phyloP scores from a whole-genome alignment of 306 rosid genomes.

The Pterocarpus macrocarpus region DNA sequence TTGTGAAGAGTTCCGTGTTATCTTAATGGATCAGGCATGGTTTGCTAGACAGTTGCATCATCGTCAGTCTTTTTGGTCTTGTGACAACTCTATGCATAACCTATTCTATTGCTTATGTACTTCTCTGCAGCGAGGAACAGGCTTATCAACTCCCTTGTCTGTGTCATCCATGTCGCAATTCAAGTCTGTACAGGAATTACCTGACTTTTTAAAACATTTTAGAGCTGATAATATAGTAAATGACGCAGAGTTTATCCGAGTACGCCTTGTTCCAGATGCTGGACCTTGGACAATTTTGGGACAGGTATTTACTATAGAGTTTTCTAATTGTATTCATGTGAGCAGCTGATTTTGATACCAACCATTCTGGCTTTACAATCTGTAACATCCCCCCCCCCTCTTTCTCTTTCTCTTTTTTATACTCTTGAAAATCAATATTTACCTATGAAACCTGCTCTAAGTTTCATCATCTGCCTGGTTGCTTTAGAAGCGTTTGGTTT shows the following conservation, averaged over 20 bases:
- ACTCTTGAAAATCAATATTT: conserved; percentile 3
- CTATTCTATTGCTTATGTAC: conserved; percentile 36
- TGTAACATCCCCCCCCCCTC: neutral
- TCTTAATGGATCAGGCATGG: conserved; percentile 95
- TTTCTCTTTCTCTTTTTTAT: neutral
- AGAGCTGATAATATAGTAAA: conserved; percentile 95
- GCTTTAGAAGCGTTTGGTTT: conserved; percentile 22
- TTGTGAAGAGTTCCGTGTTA: conserved; percentile 82
- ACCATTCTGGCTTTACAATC: neutral
- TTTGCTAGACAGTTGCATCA: conserved; percentile 40
- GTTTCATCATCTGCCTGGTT: conserved; percentile 22
- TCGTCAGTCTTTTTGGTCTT: conserved; percentile 29
- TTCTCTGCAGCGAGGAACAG: conserved; percentile 93
- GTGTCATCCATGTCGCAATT: conserved; percentile 88
- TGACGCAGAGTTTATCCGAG: conserved; percentile 92
- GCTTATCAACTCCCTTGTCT: conserved; percentile 90
- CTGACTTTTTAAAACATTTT: conserved; percentile 73
- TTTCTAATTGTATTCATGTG: conserved; percentile 38
- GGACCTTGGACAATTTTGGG: conserved; percentile 93
- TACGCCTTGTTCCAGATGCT: conserved; percentile 81
- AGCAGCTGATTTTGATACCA: conserved; percentile 35
- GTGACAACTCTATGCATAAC: conserved; percentile 5
- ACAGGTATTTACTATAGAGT: conserved; percentile 68
- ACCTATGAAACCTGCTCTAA: neutral
- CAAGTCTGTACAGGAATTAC: conserved; percentile 70